phyloP scores from a whole-genome alignment of 2,329 filamentous ascomycete genomes.

The Stachybotrys elegans region DNA sequence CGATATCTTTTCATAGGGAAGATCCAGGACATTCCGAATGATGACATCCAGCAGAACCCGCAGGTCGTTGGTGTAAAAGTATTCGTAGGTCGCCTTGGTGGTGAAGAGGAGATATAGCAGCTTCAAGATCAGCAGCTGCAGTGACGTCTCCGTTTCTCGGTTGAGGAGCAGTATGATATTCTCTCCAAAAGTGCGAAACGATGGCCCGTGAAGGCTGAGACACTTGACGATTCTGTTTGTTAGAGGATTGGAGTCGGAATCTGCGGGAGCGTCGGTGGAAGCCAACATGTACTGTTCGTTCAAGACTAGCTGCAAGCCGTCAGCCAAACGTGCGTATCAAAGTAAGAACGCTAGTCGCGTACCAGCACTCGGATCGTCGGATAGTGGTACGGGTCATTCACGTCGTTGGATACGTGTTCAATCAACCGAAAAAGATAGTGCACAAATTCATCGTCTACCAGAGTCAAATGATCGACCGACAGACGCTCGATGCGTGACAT shows the following conservation, averaged over 20 bases:
- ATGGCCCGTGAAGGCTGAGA: constrained; percentile 72
- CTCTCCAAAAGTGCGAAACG: constrained; percentile 92
- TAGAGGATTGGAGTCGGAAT: constrained; percentile 44
- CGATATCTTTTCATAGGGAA: constrained; percentile 74
- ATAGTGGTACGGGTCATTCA: constrained; percentile 91
- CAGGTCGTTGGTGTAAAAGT: constrained; percentile 97
- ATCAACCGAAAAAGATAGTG: constrained; percentile 80
- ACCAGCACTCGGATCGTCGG: constrained; percentile 90
- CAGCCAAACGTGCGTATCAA: constrained; percentile 11
- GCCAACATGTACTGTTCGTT: constrained; percentile 98
- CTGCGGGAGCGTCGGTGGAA: constrained; percentile 46
- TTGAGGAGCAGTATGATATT: constrained; percentile 95
- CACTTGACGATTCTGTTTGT: constrained; percentile 95
- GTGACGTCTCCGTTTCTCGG: constrained; percentile 86
- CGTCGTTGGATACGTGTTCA: constrained; percentile 81
- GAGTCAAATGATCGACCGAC: constrained; percentile 68
- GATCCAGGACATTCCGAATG: constrained; percentile 90
- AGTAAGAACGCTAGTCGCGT: constrained; percentile 26
- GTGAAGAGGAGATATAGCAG: constrained; percentile 93
- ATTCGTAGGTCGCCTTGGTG: constrained; percentile 86
- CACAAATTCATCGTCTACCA: constrained; percentile 76
- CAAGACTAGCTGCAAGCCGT: constrained; percentile 66
- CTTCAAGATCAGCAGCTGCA: constrained; percentile 95
- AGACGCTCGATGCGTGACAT: constrained; percentile 90
- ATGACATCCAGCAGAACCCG: constrained; percentile 93